These are phyloP conservation scores for Chaetomium globosum DNA, from an alignment of 2,329 filamentous ascomycete species.

Conservation along the genomic window DNA sequence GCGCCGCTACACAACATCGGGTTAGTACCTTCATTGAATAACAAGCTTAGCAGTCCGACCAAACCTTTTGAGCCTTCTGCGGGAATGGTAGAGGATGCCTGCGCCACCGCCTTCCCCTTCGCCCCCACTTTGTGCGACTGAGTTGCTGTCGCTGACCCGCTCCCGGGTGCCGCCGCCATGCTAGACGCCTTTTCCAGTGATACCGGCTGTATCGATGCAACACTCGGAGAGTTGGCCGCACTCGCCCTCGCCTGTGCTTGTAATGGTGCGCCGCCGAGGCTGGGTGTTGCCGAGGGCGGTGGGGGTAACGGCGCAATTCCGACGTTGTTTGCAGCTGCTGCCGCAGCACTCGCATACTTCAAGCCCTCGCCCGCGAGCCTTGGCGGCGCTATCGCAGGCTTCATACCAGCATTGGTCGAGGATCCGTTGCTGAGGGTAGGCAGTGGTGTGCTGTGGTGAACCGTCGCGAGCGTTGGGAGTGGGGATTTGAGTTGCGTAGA, in stretches of 20 bases:
- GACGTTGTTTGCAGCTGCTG: slow-evolving; percentile 87
- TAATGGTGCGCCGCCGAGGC: slow-evolving; percentile 49
- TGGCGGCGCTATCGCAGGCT: slow-evolving; percentile 84
- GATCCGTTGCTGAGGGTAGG: slow-evolving; percentile 59
- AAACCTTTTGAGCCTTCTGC: slow-evolving; percentile 52
- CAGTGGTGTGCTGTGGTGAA: slow-evolving; percentile 77
- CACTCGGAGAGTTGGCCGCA: slow-evolving; percentile 58
- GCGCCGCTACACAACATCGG: slow-evolving; percentile 41
- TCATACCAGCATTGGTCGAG: slow-evolving; percentile 69
- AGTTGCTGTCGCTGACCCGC: slow-evolving; percentile 31
- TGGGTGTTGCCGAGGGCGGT: slow-evolving; percentile 66
- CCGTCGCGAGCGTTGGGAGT: slow-evolving; percentile 84
- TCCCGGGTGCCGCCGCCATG: slow-evolving; percentile 37
- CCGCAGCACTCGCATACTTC: slow-evolving; percentile 95
- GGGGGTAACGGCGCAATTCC: slow-evolving; percentile 93
- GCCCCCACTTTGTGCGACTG: slow-evolving; percentile 43
- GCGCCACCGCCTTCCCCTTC: slow-evolving; percentile 49
- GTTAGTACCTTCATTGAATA: slow-evolving; percentile 28
- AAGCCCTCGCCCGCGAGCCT: slow-evolving; percentile 85
- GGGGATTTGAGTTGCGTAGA: slow-evolving; percentile 93
- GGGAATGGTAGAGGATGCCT: slow-evolving; percentile 44
- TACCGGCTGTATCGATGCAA: slow-evolving; percentile 51
- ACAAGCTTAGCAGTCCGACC: background rate
- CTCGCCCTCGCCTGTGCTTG: slow-evolving; percentile 60
- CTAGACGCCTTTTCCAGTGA: slow-evolving; percentile 44